A percentile compares a stretch with the other conserved stretches of the same genome.
Conservation (phyloP, 257 asterid genomes). For the Solanum piurae region DNA sequence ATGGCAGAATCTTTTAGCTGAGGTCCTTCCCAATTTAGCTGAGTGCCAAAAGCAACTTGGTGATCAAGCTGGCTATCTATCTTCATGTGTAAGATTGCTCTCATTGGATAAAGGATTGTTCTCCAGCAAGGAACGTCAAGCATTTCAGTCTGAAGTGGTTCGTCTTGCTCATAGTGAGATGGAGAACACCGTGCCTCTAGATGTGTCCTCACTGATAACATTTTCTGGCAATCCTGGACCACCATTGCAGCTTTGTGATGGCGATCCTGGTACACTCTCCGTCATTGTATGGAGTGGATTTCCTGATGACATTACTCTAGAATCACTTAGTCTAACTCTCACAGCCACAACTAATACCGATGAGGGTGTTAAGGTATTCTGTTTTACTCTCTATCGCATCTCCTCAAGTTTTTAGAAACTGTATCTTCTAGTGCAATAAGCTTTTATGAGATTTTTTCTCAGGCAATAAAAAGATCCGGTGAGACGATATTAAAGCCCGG, state of each 20-base stretch:
- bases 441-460: slow-evolving; percentile 14
- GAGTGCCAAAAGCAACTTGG: slow-evolving; percentile 89
- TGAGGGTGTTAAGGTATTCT: slow-evolving; percentile 91
- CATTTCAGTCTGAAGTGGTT: slow-evolving; percentile 92
- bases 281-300: slow-evolving; percentile 95
- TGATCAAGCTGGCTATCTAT: slow-evolving; percentile 94
- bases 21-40: slow-evolving; percentile 90
- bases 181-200: slow-evolving; percentile 95
- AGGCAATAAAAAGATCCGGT: slow-evolving; percentile 75
- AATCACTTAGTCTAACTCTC: slow-evolving; percentile 81
- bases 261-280: slow-evolving; percentile 87
- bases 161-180: slow-evolving; percentile 91
- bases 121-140: slow-evolving; percentile 79
- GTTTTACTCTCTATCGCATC: not conserved
- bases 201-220: slow-evolving; percentile 86
- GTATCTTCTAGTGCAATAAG: slow-evolving; percentile 6
- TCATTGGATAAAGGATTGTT: slow-evolving; percentile 83
- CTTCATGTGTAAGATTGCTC: slow-evolving; percentile 93
- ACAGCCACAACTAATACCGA: slow-evolving; percentile 78
- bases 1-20: slow-evolving; percentile 94
- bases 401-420: not conserved
- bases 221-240: slow-evolving; percentile 94
- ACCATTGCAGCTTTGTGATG: slow-evolving; percentile 84
- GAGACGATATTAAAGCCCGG: slow-evolving; percentile 83
- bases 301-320: slow-evolving; percentile 95